Evolutionary conservation across 352 stramenopile genomes (phyloP), one percentile per base, ranked within the genome.

Genomic region (Thalassiosira hispida): DNA sequence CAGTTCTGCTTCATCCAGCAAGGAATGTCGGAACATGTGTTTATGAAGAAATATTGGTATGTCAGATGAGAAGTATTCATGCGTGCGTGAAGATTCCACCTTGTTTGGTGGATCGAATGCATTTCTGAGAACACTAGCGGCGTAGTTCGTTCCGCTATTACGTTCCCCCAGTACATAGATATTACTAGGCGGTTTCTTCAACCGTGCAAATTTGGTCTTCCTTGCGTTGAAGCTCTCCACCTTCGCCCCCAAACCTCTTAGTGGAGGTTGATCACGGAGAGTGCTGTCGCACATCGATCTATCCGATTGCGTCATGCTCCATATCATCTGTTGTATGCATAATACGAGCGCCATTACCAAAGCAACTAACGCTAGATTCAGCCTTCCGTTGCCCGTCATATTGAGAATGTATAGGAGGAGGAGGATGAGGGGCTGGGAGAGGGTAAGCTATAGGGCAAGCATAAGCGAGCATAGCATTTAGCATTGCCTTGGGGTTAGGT

Each of bases 11-110:
- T 60, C 33, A 53, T 70, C 70, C 2, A 81, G 33, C n/a, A 72
- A 61, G 0, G 31, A 57, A 63, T 81, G 73, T 16, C 73, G 59
- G 33, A 81, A 81, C 73, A 81, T 81, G 59, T 81, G 73, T 35
- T 81, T 81, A 38, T 77, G 67, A 25, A 23, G 23, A 0, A 81
- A 33, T 1, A 77, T 33, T 7, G 73, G 73, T n/a, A 81, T 76
- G 14, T 77, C 59, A 1, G 51, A 47, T 9, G 73, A 81, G 59
- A 81, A 81, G 14, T 47, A 63, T 70, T 77, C 65, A 31, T 76
- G 65, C 11, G 18, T 64, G 14, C 65, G 49, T 6, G 65, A 55
- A 14, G 14, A 25, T 40, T 76, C 65, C 7, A 63, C 60, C 12
- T 52, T 31, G 25, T 81, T 77, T 16, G 65, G 73, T 46, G 65